Conservation (phyloP, 2,329 filamentous ascomycete species). For the Colletotrichum theobromicola region DNA sequence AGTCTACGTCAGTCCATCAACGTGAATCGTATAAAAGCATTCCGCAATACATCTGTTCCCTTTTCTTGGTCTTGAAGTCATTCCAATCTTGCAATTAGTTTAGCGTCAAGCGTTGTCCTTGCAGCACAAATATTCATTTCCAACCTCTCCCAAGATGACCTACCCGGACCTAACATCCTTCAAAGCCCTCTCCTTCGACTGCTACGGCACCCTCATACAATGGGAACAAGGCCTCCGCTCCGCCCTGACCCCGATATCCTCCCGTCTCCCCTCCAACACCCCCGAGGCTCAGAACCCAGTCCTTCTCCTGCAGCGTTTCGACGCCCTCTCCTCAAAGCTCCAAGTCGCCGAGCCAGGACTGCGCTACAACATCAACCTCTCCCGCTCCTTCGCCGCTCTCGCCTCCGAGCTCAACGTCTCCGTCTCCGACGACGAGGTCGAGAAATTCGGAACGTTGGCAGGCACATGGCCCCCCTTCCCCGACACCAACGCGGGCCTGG, state of each 20-base stretch:
- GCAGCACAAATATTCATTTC: no score
- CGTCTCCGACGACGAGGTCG: slow-evolving; percentile 41
- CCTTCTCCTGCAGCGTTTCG: slow-evolving; percentile 46
- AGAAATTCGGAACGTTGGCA: slow-evolving; percentile 54
- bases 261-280: slow-evolving; percentile 44
- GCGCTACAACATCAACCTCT: slow-evolving; percentile 63
- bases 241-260: slow-evolving; percentile 54
- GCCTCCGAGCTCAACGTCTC: slow-evolving; percentile 44
- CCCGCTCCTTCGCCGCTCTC: slow-evolving; percentile 46
- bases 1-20: no score
- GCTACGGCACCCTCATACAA: slow-evolving; percentile 81
- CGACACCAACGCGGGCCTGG: slow-evolving; percentile 61
- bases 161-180: slow-evolving; percentile 25
- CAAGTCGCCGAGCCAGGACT: slow-evolving; percentile 59
- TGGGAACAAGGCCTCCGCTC: slow-evolving; percentile 72
- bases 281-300: slow-evolving; percentile 39
- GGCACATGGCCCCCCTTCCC: slow-evolving; percentile 61
- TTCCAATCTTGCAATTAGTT: neutral
- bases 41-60: no score
- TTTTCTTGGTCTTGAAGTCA: neutral
- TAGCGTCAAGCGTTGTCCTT: no score
- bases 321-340: slow-evolving; percentile 50
- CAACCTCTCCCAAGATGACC: neutral
- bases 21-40: neutral
- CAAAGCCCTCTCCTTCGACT: slow-evolving; percentile 70